phyloP scores from a whole-genome alignment of 352 stramenopile species.

The Phytophthora fragariaefolia region DNA sequence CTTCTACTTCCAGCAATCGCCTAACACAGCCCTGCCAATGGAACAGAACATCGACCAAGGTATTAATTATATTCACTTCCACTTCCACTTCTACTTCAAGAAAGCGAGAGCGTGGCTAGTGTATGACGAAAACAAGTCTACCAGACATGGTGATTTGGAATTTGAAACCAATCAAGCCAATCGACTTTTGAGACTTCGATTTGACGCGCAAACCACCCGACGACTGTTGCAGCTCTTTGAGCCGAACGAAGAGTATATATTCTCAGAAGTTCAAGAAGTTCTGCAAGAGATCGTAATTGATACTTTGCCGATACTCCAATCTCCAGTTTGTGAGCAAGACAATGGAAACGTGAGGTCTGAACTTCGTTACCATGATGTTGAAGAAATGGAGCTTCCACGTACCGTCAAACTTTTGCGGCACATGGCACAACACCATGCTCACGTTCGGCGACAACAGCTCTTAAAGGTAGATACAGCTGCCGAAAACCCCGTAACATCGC shows the following conservation, averaged over 20 bases:
- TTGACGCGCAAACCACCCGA: slow-evolving; percentile 50
- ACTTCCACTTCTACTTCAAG: slow-evolving; percentile 54
- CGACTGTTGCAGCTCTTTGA: slow-evolving; percentile 55
- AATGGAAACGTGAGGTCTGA: slow-evolving; percentile 18
- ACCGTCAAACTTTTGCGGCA: slow-evolving; percentile 48
- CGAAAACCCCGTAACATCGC: not conserved
- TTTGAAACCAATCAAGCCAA: not conserved
- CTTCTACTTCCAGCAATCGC: slow-evolving; percentile 31
- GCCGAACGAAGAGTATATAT: slow-evolving; percentile 29
- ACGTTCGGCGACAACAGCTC: slow-evolving; percentile 50
- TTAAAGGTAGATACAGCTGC: slow-evolving; percentile 22
- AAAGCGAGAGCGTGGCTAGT: slow-evolving; percentile 51
- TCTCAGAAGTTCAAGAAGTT: slow-evolving; percentile 36
- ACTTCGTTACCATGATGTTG: slow-evolving; percentile 49
- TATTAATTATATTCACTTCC: not conserved
- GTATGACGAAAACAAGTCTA: slow-evolving; percentile 6
- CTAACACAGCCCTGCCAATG: not conserved
- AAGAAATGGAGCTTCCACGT: slow-evolving; percentile 57
- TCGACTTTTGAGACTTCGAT: slow-evolving; percentile 35
- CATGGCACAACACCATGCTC: slow-evolving; percentile 54
- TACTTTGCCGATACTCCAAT: slow-evolving; percentile 40
- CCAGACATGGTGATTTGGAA: not conserved
- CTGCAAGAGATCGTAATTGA: slow-evolving; percentile 48
- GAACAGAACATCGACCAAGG: not conserved
- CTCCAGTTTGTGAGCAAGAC: slow-evolving; percentile 25